Conservation (phyloP, 495 filamentous ascomycete species). For the Tuber brumale region DNA sequence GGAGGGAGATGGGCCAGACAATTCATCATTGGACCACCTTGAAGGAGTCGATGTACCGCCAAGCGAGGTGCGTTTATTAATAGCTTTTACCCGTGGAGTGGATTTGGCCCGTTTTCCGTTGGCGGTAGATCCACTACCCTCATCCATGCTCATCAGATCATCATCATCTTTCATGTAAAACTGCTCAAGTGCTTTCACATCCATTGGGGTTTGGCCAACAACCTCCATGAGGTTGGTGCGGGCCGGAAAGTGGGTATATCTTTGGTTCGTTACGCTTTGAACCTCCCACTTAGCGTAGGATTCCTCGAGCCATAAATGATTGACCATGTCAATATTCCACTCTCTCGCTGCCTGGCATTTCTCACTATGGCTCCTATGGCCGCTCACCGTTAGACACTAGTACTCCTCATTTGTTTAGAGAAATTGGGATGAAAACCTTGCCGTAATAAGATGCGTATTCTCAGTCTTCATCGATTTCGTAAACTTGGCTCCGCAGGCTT, state of each 20-base stretch:
- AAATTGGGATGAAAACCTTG: conserved; percentile 40
- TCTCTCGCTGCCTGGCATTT: conserved; percentile 87
- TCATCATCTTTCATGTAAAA: conserved; percentile 36
- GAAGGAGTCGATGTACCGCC: conserved; percentile 18
- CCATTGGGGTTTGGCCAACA: conserved; percentile 73
- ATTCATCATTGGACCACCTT: conserved; percentile 16
- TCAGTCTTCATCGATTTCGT: conserved; percentile 89
- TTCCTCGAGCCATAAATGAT: conserved; percentile 97
- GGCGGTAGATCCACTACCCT: background rate
- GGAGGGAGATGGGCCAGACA: conserved; percentile 62
- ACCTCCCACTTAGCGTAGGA: conserved; percentile 82
- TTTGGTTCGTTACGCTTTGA: conserved; percentile 57
- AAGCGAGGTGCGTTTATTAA: conserved; percentile 1
- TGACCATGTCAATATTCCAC: conserved; percentile 84
- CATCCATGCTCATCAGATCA: conserved; percentile 11
- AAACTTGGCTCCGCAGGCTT: conserved; percentile 71
- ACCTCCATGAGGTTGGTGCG: conserved; percentile 89
- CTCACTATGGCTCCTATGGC: conserved; percentile 63
- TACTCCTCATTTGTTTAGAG: background rate
- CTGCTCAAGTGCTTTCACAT: conserved; percentile 52
- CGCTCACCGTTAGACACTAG: background rate
- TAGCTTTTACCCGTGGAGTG: background rate
- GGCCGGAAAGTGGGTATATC: conserved; percentile 74
- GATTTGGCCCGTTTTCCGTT: background rate
- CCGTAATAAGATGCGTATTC: conserved; percentile 92